These are phyloP conservation scores for Stenogyne calaminthoides DNA, from an alignment of 305 asterid genomes.

Conservation along the genomic window DNA sequence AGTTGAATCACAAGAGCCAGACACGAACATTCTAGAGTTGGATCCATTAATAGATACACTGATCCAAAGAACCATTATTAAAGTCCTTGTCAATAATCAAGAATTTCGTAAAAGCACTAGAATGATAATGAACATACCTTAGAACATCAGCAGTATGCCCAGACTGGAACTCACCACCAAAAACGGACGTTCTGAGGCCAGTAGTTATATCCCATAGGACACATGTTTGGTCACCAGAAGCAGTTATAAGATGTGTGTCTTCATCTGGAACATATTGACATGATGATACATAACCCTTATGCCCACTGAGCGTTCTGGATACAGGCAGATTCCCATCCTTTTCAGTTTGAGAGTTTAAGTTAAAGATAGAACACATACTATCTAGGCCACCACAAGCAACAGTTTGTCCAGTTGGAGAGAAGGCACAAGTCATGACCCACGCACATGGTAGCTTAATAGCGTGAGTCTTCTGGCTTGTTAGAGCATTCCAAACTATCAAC, in stretches of 20 bases:
- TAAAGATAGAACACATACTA: conserved; percentile 91
- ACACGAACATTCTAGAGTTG: conserved; percentile 82
- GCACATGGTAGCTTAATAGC: conserved; percentile 96
- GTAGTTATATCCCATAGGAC: conserved; percentile 97
- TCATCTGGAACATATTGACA: conserved; percentile 97
- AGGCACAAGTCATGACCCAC: conserved; percentile 99
- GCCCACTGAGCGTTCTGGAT: conserved; percentile 83
- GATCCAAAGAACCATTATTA: conserved; percentile 31
- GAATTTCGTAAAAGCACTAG: background rate
- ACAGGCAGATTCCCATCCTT: conserved; percentile 87
- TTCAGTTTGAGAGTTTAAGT: conserved; percentile 83
- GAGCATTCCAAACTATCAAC: conserved; percentile 97
- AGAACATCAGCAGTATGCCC: conserved; percentile 94
- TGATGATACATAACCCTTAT: conserved; percentile 92
- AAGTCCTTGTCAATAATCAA: conserved; percentile 21
- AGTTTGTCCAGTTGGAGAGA: conserved; percentile 90
- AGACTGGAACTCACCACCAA: conserved; percentile 98
- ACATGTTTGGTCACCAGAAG: conserved; percentile 97
- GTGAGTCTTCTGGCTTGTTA: conserved; percentile 97
- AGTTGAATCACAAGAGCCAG: conserved; percentile 97
- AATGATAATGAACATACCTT: conserved; percentile 49
- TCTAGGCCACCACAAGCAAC: conserved; percentile 99
- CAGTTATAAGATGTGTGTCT: conserved; percentile 82
- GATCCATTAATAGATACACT: conserved; percentile 88
- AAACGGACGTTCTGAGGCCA: conserved; percentile 87